A percentile compares a stretch with the other conserved stretches of the same genome.
Evolutionary conservation across 2,329 filamentous ascomycete species (phyloP).

Genomic region (Trichoderma koningii): DNA sequence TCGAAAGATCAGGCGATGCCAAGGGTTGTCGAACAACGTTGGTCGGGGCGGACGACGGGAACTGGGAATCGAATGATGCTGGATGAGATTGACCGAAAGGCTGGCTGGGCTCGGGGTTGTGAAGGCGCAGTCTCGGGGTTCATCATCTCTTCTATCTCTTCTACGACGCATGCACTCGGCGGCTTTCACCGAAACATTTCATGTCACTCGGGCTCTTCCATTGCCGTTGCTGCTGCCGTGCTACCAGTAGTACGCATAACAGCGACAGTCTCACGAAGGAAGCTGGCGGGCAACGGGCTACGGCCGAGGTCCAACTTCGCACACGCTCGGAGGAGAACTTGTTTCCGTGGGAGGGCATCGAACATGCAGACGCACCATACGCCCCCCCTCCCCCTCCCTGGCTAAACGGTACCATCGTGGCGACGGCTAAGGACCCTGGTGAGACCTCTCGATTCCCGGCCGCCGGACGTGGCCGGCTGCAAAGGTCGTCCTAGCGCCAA

Average conservation of each 20-base stretch:
- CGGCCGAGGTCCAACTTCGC: constrained; percentile 15
- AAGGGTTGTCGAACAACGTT: constrained; percentile 2
- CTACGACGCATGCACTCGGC: constrained; percentile 13
- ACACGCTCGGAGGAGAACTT: background rate
- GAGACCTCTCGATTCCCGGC: constrained; percentile 2
- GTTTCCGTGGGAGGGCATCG: background rate
- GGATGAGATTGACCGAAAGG: background rate
- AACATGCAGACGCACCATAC: background rate
- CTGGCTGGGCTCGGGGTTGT: background rate
- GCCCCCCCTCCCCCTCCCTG: constrained; percentile 10
- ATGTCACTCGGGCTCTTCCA: constrained; percentile 9
- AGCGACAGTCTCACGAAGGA: background rate
- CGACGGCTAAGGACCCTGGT: constrained; percentile 7
- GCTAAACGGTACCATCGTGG: background rate
- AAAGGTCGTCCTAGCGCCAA: constrained; percentile 9
- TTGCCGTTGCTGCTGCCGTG: background rate
- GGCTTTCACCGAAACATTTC: constrained; percentile 24
- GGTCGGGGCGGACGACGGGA: constrained; percentile 20
- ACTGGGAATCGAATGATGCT: constrained; percentile 22
- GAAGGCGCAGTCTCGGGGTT: background rate
- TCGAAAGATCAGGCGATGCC: constrained; percentile 19
- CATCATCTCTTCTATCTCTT: background rate
- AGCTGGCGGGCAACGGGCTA: constrained; percentile 15
- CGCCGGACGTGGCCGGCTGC: constrained; percentile 13
- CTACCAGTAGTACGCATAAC: background rate